phyloP scores from a whole-genome alignment of 2,329 filamentous ascomycete genomes.

The Aureobasidium pullulans region DNA sequence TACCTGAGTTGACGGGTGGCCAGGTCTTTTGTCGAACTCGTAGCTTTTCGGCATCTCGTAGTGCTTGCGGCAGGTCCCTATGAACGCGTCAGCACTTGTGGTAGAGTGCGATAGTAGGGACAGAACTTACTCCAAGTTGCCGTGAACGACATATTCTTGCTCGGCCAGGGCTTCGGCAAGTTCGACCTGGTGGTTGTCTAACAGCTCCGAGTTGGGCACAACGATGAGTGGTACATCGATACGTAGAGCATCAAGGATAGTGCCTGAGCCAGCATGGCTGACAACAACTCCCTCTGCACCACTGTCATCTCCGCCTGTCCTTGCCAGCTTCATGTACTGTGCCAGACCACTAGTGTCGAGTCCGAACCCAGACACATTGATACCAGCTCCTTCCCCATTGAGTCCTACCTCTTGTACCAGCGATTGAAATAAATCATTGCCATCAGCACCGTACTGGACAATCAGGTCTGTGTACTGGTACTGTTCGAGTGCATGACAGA shows the following conservation, averaged over 20 bases:
- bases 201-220: constrained; percentile 73
- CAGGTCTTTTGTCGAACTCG: constrained; percentile 37
- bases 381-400: constrained; percentile 12
- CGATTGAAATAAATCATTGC: constrained; percentile 44
- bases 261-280: constrained; percentile 85
- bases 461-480: constrained; percentile 63
- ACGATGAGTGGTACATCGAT: constrained; percentile 72
- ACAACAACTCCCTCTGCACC: constrained; percentile 64
- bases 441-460: constrained; percentile 73
- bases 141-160: constrained; percentile 70
- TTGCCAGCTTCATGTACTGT: constrained; percentile 50
- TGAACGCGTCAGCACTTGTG: not conserved
- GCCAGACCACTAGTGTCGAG: constrained; percentile 56
- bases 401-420: constrained; percentile 14
- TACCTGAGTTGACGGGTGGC: constrained; percentile 43
- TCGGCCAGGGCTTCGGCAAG: constrained; percentile 68
- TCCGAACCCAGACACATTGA: constrained; percentile 56
- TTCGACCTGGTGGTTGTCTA: constrained; percentile 88
- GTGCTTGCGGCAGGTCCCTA: constrained; percentile 41
- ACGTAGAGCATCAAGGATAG: constrained; percentile 75
- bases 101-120: not conserved
- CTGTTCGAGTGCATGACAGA: constrained; percentile 53
- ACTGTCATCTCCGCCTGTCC: constrained; percentile 32
- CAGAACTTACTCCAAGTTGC: constrained; percentile 53
- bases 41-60: constrained; percentile 43